Conservation (phyloP, 371 early-diverging fungal species). For the Mucor velutinosus region DNA sequence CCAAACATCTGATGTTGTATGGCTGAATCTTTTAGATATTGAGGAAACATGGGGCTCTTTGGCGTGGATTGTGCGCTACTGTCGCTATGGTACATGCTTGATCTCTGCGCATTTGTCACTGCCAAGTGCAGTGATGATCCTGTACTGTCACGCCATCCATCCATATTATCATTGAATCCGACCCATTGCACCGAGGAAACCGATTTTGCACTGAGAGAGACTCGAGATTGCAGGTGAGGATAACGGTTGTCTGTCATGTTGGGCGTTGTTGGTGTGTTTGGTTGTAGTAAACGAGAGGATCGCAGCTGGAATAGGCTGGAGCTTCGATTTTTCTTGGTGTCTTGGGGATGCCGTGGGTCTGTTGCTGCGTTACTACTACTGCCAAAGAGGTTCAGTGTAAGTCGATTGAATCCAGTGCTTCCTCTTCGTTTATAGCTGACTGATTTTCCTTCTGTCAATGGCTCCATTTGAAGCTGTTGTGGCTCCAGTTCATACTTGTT, state of each 20-base stretch:
- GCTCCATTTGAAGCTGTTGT: not conserved
- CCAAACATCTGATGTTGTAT: not conserved
- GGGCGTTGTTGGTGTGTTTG: conserved; percentile 10
- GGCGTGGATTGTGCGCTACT: conserved; percentile 19
- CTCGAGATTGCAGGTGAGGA: conserved; percentile 8
- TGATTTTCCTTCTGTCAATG: not conserved
- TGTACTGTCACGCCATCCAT: conserved; percentile 22
- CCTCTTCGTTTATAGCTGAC: conserved; percentile 11
- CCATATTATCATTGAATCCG: conserved; percentile 44
- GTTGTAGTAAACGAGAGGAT: conserved; percentile 21
- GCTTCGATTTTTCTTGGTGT: conserved; percentile 11
- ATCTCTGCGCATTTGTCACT: conserved; percentile 31
- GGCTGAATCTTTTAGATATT: conserved; percentile 8
- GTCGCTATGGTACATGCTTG: conserved; percentile 19
- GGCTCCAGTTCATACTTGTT: not conserved
- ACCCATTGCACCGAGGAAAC: conserved; percentile 46
- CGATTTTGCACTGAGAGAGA: conserved; percentile 29
- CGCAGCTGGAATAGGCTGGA: conserved; percentile 22
- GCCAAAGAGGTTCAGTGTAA: conserved; percentile 28
- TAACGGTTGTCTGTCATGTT: not conserved
- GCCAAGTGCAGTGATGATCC: conserved; percentile 28
- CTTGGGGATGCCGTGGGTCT: not conserved
- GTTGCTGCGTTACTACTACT: not conserved
- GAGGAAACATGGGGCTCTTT: conserved; percentile 19
- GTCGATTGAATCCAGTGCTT: conserved; percentile 20